Conservation (phyloP, 768 basidiomycete genomes). For the Agrocybe praecox region DNA sequence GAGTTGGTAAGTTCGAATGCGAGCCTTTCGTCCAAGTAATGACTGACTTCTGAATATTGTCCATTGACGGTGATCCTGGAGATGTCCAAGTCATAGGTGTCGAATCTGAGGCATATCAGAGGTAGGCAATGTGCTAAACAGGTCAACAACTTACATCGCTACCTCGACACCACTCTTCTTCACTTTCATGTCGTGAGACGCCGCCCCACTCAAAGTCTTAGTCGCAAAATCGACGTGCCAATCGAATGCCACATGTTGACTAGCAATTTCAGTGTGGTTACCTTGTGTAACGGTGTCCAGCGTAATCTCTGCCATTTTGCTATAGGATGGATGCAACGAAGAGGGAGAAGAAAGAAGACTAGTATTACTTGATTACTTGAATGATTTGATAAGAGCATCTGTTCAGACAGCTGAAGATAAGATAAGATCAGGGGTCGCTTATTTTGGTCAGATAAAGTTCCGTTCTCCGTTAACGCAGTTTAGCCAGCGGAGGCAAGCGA, state of each 20-base stretch:
- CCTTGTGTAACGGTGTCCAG: constrained; percentile 76
- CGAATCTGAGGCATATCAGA: constrained; percentile 50
- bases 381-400: neutral
- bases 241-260: constrained; percentile 70
- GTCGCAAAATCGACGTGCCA: constrained; percentile 79
- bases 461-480: too few species aligned
- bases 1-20: neutral
- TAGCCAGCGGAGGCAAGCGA: too few species aligned
- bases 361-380: neutral
- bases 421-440: too few species aligned
- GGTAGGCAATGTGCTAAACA: neutral
- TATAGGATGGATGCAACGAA: neutral
- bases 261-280: constrained; percentile 72
- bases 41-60: constrained; percentile 45
- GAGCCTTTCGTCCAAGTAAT: neutral
- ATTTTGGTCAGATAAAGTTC: too few species aligned
- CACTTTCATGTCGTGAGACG: constrained; percentile 60
- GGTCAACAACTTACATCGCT: constrained; percentile 51
- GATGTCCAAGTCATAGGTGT: constrained; percentile 73
- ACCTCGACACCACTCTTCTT: constrained; percentile 53
- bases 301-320: constrained; percentile 22
- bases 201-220: constrained; percentile 65
- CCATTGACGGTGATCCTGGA: constrained; percentile 55
- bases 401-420: too few species aligned
- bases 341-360: neutral